Evolutionary conservation across 805 yeast genomes (phyloP), one percentile per base, ranked within the genome.

Genomic region (Sugiyamaella floridensis): DNA sequence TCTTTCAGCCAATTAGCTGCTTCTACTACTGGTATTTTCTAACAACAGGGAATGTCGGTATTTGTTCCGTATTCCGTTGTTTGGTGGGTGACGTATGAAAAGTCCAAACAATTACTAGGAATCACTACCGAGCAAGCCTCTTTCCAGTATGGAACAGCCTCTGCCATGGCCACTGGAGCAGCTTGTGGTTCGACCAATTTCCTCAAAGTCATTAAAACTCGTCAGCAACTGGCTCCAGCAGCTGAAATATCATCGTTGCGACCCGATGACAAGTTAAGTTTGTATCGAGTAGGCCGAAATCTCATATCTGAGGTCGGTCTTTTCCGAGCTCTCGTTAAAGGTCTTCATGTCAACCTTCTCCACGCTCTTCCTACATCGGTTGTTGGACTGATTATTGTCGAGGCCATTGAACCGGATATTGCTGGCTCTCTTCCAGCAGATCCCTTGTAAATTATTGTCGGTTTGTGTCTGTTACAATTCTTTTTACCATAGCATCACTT

Each of bases 161-260:
- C 74, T 0, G 70, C 72, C 2, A 32, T 53, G 0, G 74, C 74
- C 4, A 66, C 72, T 1, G 53, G 63, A 0, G 50, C 60, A 4
- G 72, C 74, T 1, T 68, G 69, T 18, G 54, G 65, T 14, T 58
- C 56, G 15, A 69, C 74, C 11, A 72, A 72, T 53, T 68, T 68
- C 45, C 58, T 72, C 15, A 76, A 72, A 52, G 71, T 72, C n/a
- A 66, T 72, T 16, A 72, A 71, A 52, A 72, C 75, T n/a, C 63
- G 76, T 12, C 74, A 71, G 58, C 76, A 72, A 63, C 63, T 71
- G 40, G 71, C 75, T 1, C 62, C 61, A 29, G 63, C 75, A 2
- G 67, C 64, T 6, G 75, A 71, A 52, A 65, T 71, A 43, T 52
- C 62, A 5, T 50, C 51, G 15, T 50, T 71, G 45, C 63, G 75